phyloP scores from a whole-genome alignment of 1,284 basidiomycete genomes.

The Cutaneotrichosporon daszewskae region DNA sequence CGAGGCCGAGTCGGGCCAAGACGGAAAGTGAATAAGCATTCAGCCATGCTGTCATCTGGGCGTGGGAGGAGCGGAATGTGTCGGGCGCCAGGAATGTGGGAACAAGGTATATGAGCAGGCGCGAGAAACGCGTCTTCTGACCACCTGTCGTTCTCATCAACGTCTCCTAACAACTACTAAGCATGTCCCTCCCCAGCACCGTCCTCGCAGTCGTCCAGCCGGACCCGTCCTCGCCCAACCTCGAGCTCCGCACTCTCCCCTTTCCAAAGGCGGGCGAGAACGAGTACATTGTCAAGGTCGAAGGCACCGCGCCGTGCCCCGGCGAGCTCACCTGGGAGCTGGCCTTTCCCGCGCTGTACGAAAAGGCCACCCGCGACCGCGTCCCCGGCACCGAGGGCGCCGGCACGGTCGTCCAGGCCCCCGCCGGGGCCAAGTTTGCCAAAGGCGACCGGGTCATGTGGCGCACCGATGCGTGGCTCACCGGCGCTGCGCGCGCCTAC shows the following conservation, averaged over 20 bases:
- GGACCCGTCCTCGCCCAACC: background rate
- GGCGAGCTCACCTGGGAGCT: constrained; percentile 10
- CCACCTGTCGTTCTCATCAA: too few species aligned
- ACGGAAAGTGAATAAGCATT: too few species aligned
- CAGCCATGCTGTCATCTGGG: too few species aligned
- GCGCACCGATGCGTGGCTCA: constrained; percentile 12
- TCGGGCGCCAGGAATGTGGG: too few species aligned
- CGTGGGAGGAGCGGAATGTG: too few species aligned
- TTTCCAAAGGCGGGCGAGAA: background rate
- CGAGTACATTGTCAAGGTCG: constrained; percentile 5
- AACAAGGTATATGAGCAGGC: too few species aligned
- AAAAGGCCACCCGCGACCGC: background rate
- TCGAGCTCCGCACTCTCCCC: constrained; percentile 3
- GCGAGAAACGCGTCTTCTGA: too few species aligned
- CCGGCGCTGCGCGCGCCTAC: constrained; percentile 5
- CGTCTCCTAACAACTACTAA: too few species aligned
- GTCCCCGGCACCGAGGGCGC: constrained; percentile 17
- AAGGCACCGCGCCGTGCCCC: constrained; percentile 8
- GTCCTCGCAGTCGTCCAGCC: constrained; percentile 11
- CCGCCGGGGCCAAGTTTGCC: background rate
- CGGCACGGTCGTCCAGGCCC: constrained; percentile 5
- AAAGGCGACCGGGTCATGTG: constrained; percentile 11
- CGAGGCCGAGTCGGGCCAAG: too few species aligned
- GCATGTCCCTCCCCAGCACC: too few species aligned
- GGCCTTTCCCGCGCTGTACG: constrained; percentile 1